Evolutionary conservation across 148 eudicot species (phyloP).

Genomic region (Rhododendron ovatum): DNA sequence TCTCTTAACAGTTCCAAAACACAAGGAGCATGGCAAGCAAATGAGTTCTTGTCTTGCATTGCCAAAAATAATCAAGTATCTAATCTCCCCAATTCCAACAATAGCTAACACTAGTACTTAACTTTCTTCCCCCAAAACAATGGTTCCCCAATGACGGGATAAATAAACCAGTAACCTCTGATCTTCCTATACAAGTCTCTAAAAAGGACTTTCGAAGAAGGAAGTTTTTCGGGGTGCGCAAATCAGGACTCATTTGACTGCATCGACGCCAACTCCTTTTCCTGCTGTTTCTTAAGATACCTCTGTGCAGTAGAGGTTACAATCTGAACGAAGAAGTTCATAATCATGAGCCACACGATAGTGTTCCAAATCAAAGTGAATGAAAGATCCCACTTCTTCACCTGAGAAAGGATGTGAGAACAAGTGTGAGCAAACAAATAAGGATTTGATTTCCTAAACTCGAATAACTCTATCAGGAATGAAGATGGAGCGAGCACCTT

Average conservation of each 20-base stretch:
- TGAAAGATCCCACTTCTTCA: constrained; percentile 21
- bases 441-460: neutral
- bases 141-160: neutral
- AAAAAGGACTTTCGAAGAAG: constrained; percentile 2
- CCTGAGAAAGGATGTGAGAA: neutral
- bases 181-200: constrained; percentile 4
- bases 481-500: constrained; percentile 40
- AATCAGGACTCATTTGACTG: constrained; percentile 14
- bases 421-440: neutral
- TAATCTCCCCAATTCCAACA: neutral
- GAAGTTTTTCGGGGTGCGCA: neutral
- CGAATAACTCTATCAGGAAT: neutral
- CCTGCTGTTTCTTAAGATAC: constrained; percentile 22
- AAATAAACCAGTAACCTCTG: constrained; percentile 7
- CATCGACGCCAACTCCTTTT: constrained; percentile 11
- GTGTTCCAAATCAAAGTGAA: constrained; percentile 20
- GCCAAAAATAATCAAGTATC: constrained; percentile 10
- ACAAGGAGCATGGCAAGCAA: neutral
- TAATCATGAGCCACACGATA: constrained; percentile 23
- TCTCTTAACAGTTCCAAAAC: neutral
- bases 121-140: neutral
- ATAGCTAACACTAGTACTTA: neutral
- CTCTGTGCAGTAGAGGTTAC: constrained; percentile 21
- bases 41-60: constrained; percentile 2
- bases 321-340: constrained; percentile 18